These are phyloP conservation scores for Tothia fuscella DNA, from an alignment of 2,329 filamentous ascomycete genomes.

Conservation along the genomic window DNA sequence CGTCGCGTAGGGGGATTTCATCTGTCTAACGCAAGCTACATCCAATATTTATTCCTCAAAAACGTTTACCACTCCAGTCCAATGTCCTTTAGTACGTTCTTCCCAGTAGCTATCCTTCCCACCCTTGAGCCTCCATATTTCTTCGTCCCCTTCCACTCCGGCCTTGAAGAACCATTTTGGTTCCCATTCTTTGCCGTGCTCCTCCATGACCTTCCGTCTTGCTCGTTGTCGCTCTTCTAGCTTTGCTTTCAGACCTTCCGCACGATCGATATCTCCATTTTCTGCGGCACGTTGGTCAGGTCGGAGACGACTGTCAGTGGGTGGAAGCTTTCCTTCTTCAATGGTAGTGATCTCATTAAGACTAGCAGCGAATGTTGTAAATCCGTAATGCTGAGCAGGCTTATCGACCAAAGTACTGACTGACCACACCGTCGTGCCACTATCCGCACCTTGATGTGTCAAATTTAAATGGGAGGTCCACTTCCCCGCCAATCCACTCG, in stretches of 20 bases:
- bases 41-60: constrained; percentile 2
- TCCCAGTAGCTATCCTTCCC: constrained; percentile 94
- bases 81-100: constrained; percentile 56
- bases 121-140: constrained; percentile 52
- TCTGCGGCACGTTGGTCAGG: constrained; percentile 84
- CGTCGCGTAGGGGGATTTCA: too few species aligned
- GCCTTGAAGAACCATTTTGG: constrained; percentile 79
- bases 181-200: constrained; percentile 55
- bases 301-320: constrained; percentile 71
- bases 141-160: constrained; percentile 25
- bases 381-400: constrained; percentile 68
- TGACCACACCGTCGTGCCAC: constrained; percentile 58
- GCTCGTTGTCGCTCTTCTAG: constrained; percentile 78
- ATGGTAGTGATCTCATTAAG: constrained; percentile 80
- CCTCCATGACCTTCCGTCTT: constrained; percentile 64
- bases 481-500: constrained; percentile 62
- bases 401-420: constrained; percentile 69
- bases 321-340: constrained; percentile 61
- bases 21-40: too few species aligned
- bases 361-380: constrained; percentile 73
- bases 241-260: constrained; percentile 69
- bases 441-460: constrained; percentile 47
- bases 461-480: constrained; percentile 70
- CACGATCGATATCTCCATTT: constrained; percentile 66
- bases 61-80: constrained; percentile 47